Base-by-base conservation (phyloP, 176 grass and related monocot species). In the Aegilops speltoides region DNA sequence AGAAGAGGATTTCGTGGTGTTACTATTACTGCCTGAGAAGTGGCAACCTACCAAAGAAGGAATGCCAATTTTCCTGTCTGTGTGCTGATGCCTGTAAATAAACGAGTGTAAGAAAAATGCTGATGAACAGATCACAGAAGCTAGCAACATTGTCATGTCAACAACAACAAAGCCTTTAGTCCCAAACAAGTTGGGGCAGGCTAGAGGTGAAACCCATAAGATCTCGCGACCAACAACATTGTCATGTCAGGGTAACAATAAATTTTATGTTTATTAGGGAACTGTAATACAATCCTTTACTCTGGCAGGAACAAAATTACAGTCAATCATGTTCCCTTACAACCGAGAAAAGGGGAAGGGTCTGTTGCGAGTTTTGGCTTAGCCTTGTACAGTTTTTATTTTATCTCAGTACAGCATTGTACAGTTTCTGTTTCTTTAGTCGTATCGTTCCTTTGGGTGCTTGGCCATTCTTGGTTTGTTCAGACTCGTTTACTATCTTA, bases 1-100 rank as follows among this genome's bases (percentile, higher is more conserved):
- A n/a, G 77, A 86, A 73, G 85, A 86, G 4, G 74, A 77, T 56
- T 19, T 77, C 4, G 46, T 77, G 26, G 48, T 57, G 16, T 54
- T 76, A 28, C 46, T 11, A 16, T 45, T 56, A 26, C 73, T 56
- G 45, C 73, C 73, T 76, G 73, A 76, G 45, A 76, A 76, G 73
- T 32, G 46, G 26, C 73, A 54, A 10, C 25, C 73, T 54, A 9
- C 5, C 73, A 77, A 77, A 77, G 48, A 77, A 56, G 48, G 28
- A 20, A 57, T 33, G 16, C 31, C 46, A 54, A 12, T 13, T 32
- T 77, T 29, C 32, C 48, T 12, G 5, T 28, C 9, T 57, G 74
- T 56, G 46, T 32, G 74, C 74, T 6, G 48, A 56, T 77, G 74
- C 74, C 74, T 77, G 48, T 13, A 56, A 77, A 56, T 33, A 26